Evolutionary conservation across 78 protist species (phyloP).

Genomic region (Neovahlkampfia damariscottae): DNA sequence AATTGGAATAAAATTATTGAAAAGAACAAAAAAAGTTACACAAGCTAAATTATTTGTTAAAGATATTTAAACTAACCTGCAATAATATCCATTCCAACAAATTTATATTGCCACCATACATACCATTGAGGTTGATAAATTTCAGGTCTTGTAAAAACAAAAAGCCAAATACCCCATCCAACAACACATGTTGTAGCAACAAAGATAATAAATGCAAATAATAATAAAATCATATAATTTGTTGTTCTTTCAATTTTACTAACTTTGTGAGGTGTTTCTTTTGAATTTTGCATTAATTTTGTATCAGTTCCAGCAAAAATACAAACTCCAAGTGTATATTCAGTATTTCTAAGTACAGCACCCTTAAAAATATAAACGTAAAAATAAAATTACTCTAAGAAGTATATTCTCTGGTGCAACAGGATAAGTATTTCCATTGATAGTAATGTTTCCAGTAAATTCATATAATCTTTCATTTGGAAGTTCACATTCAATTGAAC

Average conservation of each 20-base stretch:
- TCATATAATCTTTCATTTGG: conserved; percentile 50
- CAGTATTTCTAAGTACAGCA: conserved; percentile 23
- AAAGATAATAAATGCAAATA: conserved; percentile 1
- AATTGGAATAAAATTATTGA: conserved; percentile 31
- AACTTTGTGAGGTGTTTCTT: not conserved
- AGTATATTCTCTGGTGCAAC: conserved; percentile 11
- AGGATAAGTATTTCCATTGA: conserved; percentile 11
- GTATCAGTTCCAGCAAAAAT: conserved; percentile 29
- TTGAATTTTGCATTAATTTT: conserved; percentile 26
- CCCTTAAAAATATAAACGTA: too few species aligned
- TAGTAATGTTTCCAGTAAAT: conserved; percentile 36
- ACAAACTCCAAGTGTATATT: conserved; percentile 14
- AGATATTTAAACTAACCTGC: too few species aligned
- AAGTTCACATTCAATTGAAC: conserved; percentile 52
- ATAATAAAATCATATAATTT: not conserved
- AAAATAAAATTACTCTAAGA: conserved; percentile 8
- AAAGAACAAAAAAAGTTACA: conserved; percentile 35
- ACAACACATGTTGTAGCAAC: not conserved
- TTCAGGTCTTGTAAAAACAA: not conserved
- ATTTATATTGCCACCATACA: too few species aligned
- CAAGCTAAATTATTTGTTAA: too few species aligned
- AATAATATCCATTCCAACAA: too few species aligned
- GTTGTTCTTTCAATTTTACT: conserved; percentile 5
- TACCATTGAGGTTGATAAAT: not conserved
- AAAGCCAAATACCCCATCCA: not conserved